These are phyloP conservation scores for Helicostylum pulchrum DNA, from an alignment of 192 early-diverging fungal genomes.

Conservation along the genomic window DNA sequence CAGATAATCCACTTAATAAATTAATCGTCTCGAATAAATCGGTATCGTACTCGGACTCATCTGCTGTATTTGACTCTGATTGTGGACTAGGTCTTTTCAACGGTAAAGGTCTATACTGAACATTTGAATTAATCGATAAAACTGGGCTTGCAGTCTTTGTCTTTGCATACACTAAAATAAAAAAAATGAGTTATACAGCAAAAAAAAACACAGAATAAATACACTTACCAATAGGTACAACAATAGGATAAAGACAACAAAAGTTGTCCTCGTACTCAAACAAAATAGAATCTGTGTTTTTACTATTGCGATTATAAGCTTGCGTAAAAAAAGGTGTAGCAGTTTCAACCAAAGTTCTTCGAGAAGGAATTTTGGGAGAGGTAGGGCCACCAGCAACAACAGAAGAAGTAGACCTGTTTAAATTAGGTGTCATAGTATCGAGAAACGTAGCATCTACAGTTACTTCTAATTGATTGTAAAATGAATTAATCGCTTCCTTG, in stretches of 20 bases:
- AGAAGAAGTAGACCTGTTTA: constrained; percentile 9
- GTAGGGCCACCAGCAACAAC: neutral
- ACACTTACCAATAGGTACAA: constrained; percentile 56
- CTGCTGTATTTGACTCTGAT: constrained; percentile 14
- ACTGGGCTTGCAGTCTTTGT: constrained; percentile 38
- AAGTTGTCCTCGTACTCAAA: constrained; percentile 40
- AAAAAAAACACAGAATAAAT: neutral
- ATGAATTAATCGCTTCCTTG: constrained; percentile 27
- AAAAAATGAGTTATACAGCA: neutral
- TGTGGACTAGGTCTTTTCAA: constrained; percentile 16
- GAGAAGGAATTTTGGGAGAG: constrained; percentile 4
- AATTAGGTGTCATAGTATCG: constrained; percentile 24
- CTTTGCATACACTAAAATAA: constrained; percentile 34
- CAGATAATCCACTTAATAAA: constrained; percentile 46
- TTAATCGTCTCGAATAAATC: constrained; percentile 55
- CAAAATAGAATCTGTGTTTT: constrained; percentile 39
- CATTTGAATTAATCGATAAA: constrained; percentile 37
- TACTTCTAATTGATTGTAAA: constrained; percentile 52
- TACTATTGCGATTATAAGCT: constrained; percentile 40
- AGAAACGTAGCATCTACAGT: constrained; percentile 52
- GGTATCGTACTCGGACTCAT: constrained; percentile 44
- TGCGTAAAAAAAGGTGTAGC: constrained; percentile 41
- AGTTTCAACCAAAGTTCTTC: constrained; percentile 16
- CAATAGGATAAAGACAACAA: constrained; percentile 48
- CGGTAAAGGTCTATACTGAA: constrained; percentile 34